phyloP scores from a whole-genome alignment of 352 stramenopile genomes.

The Phytopythium sindhum region DNA sequence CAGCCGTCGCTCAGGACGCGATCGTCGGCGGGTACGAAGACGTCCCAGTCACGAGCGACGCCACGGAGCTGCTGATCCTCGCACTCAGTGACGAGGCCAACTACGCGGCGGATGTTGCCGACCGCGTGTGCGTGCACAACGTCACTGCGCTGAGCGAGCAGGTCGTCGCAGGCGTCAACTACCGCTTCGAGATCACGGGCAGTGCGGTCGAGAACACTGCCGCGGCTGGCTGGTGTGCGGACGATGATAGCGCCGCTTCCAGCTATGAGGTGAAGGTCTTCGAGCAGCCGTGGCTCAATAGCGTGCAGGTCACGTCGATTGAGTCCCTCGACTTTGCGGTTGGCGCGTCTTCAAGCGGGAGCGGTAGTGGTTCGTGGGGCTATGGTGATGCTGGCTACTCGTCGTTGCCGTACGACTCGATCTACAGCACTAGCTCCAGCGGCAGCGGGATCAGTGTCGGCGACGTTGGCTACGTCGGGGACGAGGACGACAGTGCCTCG shows the following conservation, averaged over 20 bases:
- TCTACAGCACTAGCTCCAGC: neutral
- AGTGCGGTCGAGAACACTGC: slow-evolving; percentile 1
- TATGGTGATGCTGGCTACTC: slow-evolving; percentile 1
- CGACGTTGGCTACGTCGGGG: slow-evolving; percentile 13
- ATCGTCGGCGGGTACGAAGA: slow-evolving; percentile 5
- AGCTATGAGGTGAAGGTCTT: slow-evolving; percentile 53
- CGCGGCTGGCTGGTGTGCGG: neutral
- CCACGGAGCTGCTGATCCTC: slow-evolving; percentile 6
- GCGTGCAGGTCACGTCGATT: slow-evolving; percentile 57
- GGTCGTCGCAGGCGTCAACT: slow-evolving; percentile 21
- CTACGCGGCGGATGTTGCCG: slow-evolving; percentile 4
- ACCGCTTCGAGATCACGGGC: slow-evolving; percentile 15
- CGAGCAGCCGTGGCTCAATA: slow-evolving; percentile 50
- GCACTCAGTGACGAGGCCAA: slow-evolving; percentile 6
- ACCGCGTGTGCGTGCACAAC: slow-evolving; percentile 12
- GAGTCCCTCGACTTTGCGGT: neutral
- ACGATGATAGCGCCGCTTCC: slow-evolving; percentile 23
- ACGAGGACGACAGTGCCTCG: neutral
- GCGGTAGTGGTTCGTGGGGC: slow-evolving; percentile 2
- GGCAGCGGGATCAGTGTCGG: neutral
- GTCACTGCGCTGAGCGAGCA: slow-evolving; percentile 12
- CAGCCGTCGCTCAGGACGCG: neutral
- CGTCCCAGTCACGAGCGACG: neutral
- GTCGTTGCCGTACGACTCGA: slow-evolving; percentile 4
- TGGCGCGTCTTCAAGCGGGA: neutral